Conservation (phyloP, 2,329 filamentous ascomycete genomes). For the Leptographium wingfieldii region DNA sequence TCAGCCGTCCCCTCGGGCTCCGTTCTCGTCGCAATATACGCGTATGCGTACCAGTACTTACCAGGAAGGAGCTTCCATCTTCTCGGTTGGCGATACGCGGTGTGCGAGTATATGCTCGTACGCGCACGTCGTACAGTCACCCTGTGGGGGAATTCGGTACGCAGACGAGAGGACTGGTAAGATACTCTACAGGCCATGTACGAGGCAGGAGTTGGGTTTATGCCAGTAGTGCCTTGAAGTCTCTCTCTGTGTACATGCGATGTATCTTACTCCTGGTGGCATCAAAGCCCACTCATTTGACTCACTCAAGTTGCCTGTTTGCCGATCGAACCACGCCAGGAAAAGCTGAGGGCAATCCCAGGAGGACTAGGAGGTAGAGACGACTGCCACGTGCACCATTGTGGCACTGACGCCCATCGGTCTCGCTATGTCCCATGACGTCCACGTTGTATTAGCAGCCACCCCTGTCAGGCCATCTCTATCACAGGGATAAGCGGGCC, state of each 20-base stretch:
- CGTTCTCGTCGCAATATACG: too few relatives aligned
- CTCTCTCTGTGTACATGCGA: too few relatives aligned
- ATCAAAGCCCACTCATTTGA: background rate
- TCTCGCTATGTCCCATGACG: background rate
- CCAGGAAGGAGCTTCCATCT: background rate
- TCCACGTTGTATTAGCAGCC: background rate
- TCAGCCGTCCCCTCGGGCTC: too few relatives aligned
- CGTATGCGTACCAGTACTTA: too few relatives aligned
- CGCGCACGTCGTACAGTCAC: background rate
- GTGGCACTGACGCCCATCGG: background rate
- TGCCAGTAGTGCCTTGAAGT: background rate
- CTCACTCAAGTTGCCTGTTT: background rate
- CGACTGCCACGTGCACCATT: background rate
- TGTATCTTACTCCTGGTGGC: too few relatives aligned
- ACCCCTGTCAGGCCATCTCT: background rate
- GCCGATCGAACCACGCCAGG: too few relatives aligned
- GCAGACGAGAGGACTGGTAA: too few relatives aligned
- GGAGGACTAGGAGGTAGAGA: background rate
- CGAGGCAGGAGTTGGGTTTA: background rate
- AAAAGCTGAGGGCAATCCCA: too few relatives aligned
- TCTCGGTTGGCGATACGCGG: background rate
- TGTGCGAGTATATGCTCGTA: too few relatives aligned
- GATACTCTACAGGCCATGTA: too few relatives aligned
- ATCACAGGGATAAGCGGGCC: background rate
- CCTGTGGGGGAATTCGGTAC: too few relatives aligned